Percentiles rank a stretch among this genome's conserved stretches.
phyloP scores from a whole-genome alignment of 352 stramenopile genomes.

The Detonula confervacea region DNA sequence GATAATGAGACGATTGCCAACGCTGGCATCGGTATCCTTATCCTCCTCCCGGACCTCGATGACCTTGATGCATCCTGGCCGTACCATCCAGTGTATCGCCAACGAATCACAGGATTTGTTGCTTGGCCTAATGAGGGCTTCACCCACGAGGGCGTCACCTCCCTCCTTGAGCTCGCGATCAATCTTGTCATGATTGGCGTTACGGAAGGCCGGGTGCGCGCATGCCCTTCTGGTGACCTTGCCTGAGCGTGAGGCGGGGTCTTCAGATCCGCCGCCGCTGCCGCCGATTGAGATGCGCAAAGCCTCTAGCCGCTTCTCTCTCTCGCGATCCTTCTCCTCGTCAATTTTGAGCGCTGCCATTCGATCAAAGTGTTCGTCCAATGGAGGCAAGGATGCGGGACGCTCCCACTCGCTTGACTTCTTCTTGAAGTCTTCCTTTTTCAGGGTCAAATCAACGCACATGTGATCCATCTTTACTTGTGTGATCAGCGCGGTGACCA shows the following conservation, averaged over 20 bases:
- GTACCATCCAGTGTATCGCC: conserved; percentile 83
- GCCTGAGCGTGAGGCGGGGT: conserved; percentile 32
- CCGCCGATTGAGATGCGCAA: conserved; percentile 54
- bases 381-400: conserved; percentile 59
- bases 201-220: conserved; percentile 84
- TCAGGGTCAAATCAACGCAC: conserved; percentile 83
- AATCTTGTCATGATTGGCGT: conserved; percentile 76
- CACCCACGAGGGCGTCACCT: conserved; percentile 76
- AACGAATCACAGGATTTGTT: conserved; percentile 81
- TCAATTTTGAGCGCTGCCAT: conserved; percentile 70
- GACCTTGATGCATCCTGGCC: conserved; percentile 79
- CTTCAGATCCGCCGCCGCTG: conserved; percentile 15
- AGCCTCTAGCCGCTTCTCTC: conserved; percentile 71
- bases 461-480: conserved; percentile 87
- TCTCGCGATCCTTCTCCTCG: conserved; percentile 77
- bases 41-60: conserved; percentile 85
- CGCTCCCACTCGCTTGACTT: conserved; percentile 79
- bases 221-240: conserved; percentile 79
- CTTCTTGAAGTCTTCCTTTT: conserved; percentile 84
- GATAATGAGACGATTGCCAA: conserved; percentile 83
- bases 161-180: conserved; percentile 75
- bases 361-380: conserved; percentile 80
- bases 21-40: conserved; percentile 85
- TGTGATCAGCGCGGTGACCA: conserved; percentile 84
- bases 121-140: conserved; percentile 82